Percentiles rank a stretch among this genome's conserved stretches.
Conservation (phyloP, 176 grass and related monocot species). For the Lolium multiflorum region DNA sequence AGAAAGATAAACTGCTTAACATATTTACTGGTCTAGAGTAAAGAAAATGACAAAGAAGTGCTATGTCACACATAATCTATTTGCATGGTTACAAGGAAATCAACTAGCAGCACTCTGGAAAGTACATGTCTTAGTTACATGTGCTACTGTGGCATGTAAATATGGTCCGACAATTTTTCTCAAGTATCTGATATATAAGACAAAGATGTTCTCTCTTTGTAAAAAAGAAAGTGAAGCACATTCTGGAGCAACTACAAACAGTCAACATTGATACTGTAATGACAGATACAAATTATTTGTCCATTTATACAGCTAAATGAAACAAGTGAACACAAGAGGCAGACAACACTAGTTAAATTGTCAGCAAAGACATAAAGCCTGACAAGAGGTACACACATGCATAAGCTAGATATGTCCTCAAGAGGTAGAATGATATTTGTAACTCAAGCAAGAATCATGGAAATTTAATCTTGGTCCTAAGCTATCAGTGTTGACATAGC, state of each 20-base stretch:
- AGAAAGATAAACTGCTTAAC: background rate
- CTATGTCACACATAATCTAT: background rate
- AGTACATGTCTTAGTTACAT: background rate
- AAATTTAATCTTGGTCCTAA: background rate
- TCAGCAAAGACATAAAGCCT: background rate
- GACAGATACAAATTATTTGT: background rate
- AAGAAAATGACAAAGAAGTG: background rate
- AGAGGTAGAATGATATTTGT: background rate
- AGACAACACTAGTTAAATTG: background rate
- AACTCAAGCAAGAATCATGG: background rate
- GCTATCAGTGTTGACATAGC: background rate
- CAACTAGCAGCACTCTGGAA: background rate
- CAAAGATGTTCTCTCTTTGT: background rate
- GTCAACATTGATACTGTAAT: background rate
- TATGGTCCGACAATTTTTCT: background rate
- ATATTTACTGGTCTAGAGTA: background rate
- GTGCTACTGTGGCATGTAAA: background rate
- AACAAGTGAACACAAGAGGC: background rate
- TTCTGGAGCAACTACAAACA: background rate
- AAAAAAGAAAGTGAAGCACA: background rate
- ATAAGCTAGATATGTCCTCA: background rate
- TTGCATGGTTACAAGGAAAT: constrained; percentile 11
- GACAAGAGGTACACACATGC: background rate
- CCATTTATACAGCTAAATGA: background rate
- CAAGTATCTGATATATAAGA: background rate